phyloP scores from a whole-genome alignment of 495 filamentous ascomycete species.

The Annulohypoxylon nitens region DNA sequence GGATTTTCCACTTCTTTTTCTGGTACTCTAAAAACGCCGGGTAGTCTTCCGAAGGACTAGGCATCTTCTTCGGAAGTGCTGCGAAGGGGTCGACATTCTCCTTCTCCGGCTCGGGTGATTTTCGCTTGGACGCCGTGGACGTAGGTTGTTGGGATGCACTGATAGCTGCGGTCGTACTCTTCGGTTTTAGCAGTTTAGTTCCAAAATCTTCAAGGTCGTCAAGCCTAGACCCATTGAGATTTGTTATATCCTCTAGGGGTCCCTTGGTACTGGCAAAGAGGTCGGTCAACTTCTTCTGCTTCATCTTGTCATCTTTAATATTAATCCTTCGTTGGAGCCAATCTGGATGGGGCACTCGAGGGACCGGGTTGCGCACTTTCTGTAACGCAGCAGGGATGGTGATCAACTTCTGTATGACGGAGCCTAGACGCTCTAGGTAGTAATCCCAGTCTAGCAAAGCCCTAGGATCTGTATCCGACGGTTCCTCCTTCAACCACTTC shows the following conservation, averaged over 20 bases:
- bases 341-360: conserved; percentile 92
- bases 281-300: conserved; percentile 98
- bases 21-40: conserved; percentile 91
- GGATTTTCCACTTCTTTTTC: conserved; percentile 99
- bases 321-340: conserved; percentile 96
- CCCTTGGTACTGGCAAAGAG: conserved; percentile 78
- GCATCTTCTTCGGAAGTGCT: conserved; percentile 86
- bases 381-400: conserved; percentile 97
- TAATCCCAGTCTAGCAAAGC: conserved; percentile 95
- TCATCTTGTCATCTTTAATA: conserved; percentile 94
- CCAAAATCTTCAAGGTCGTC: conserved; percentile 92
- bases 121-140: conserved; percentile 78
- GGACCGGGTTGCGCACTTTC: conserved; percentile 94
- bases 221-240: conserved; percentile 64
- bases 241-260: conserved; percentile 79
- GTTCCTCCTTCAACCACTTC: conserved; percentile 96
- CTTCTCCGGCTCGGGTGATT: conserved; percentile 73
- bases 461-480: conserved; percentile 90
- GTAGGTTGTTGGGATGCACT: conserved; percentile 61
- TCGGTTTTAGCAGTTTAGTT: conserved; percentile 75
- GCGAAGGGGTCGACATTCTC: conserved; percentile 83
- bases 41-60: conserved; percentile 88
- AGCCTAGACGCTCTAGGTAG: conserved; percentile 93
- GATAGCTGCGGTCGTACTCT: conserved; percentile 71
- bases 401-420: conserved; percentile 97